Base-by-base conservation (phyloP, 164 flowering plant species). In the Vitis rotundifolia region DNA sequence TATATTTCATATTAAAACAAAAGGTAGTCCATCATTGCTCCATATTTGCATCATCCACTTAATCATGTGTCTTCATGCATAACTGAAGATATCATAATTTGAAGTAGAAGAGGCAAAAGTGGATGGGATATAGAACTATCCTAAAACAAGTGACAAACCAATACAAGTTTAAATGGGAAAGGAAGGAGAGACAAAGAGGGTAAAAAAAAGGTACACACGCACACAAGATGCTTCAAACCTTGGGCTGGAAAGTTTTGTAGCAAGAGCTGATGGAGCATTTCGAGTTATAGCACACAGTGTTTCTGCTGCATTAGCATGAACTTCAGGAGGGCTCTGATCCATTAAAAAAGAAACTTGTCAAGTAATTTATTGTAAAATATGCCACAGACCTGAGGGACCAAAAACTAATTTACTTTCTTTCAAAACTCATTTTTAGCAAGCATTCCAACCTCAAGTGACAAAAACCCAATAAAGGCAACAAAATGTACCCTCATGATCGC, bases 261-360 rank as follows among this genome's bases (percentile, higher is more conserved):
- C 90, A 66, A 95, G 78, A 66, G 93, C 81, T 14, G 97, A 93
- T 63, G 94, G 87, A 13, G 89, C 73, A 81, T 88, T 93, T 70
- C 96, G 84, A 61, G 93, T 87, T 59, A 95, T 93, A 51, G 92
- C 84, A 83, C 92, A 90, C 1, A 95, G 79, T 66, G 97, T 90
- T 82, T 95, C 99, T 29, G 97, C 93, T 65, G 92, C 92, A 83
- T 95, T 95, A 60, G 96, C 93, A 80, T 95, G 98, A 76, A 95
- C 99, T 81, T 93, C 97, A 67, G 97, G 84, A 66, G 93, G 73
- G 76, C 85, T 77, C 99, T 94, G 89, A 15, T 71, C 51, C 71
- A 76, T 11, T 28, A 16, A 16, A 68, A 59, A 26, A 68, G 2
- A 68, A 63, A 48, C 48, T 51, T 53, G 47, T 72, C 44, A 71